These are phyloP conservation scores for Xylaria hypoxylon DNA, from an alignment of 2,329 filamentous ascomycete genomes.

Conservation along the genomic window DNA sequence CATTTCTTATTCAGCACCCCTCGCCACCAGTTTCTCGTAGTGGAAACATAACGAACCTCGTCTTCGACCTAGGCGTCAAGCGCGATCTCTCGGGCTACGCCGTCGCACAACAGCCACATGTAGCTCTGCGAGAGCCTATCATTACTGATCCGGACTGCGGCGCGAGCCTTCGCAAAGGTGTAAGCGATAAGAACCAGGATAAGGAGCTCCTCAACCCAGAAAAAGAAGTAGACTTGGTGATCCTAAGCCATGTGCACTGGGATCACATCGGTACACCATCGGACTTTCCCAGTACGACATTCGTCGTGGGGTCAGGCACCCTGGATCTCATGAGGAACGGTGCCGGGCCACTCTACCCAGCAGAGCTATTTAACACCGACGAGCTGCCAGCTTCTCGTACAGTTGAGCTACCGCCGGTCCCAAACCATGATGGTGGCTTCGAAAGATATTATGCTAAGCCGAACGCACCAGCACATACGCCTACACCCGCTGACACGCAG, in stretches of 20 bases:
- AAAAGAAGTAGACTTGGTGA: conserved; percentile 48
- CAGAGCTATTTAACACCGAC: conserved; percentile 49
- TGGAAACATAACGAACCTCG: conserved; percentile 52
- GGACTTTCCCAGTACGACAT: conserved; percentile 61
- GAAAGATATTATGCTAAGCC: conserved; percentile 26
- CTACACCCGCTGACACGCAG: conserved; percentile 24
- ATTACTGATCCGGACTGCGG: conserved; percentile 58
- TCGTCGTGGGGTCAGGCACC: conserved; percentile 63
- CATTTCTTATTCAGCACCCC: conserved; percentile 64
- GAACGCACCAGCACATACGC: conserved; percentile 41
- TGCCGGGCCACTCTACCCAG: conserved; percentile 46
- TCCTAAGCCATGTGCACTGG: conserved; percentile 68
- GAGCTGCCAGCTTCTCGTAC: conserved; percentile 51
- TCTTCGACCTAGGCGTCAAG: conserved; percentile 67
- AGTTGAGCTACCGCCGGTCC: conserved; percentile 56
- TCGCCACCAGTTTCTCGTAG: conserved; percentile 40
- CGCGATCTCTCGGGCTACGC: conserved; percentile 58
- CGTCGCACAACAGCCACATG: conserved; percentile 57
- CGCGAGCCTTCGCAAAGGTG: conserved; percentile 50
- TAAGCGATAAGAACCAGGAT: background rate
- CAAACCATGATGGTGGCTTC: conserved; percentile 12
- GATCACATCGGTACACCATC: conserved; percentile 68
- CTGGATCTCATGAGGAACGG: conserved; percentile 55
- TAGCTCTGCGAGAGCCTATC: conserved; percentile 59
- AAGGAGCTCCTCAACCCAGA: conserved; percentile 23